phyloP scores from a whole-genome alignment of 768 basidiomycete genomes.

The Phylloporus arenicola region DNA sequence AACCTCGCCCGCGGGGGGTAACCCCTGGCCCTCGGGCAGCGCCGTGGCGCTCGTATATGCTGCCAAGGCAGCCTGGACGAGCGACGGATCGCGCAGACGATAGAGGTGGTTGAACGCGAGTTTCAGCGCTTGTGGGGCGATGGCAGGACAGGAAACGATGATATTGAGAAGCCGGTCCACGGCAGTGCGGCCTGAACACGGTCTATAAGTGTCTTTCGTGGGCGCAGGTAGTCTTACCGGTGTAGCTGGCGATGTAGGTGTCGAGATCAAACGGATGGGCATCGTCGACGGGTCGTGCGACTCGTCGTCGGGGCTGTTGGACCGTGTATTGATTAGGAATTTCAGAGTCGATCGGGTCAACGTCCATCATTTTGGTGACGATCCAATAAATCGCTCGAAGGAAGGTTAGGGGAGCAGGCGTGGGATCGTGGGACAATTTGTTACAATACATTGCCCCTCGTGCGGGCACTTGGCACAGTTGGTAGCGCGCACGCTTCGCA shows the following conservation, averaged over 20 bases:
- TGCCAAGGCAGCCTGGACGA: conserved; percentile 47
- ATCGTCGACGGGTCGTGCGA: conserved; percentile 57
- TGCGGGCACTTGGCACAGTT: conserved; percentile 51
- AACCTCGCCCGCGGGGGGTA: conserved; percentile 46
- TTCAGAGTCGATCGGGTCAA: conserved; percentile 27
- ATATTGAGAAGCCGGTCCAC: conserved; percentile 70
- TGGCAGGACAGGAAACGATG: conserved; percentile 54
- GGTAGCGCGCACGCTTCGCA: conserved; percentile 62
- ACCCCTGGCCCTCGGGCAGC: conserved; percentile 27
- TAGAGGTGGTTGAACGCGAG: conserved; percentile 61
- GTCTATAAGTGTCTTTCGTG: background rate
- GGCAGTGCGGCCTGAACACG: conserved; percentile 59
- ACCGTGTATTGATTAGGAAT: conserved; percentile 10
- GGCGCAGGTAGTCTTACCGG: conserved; percentile 41
- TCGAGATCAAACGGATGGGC: conserved; percentile 87
- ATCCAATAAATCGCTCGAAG: background rate
- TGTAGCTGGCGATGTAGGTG: conserved; percentile 67
- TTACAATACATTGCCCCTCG: background rate
- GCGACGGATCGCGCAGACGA: conserved; percentile 60
- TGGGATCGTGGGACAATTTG: background rate
- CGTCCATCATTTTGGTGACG: conserved; percentile 22
- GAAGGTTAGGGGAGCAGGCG: conserved; percentile 1
- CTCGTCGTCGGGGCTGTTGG: conserved; percentile 14
- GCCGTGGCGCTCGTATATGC: conserved; percentile 49
- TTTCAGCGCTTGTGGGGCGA: conserved; percentile 69